Percentiles rank a stretch among this genome's conserved stretches.
Evolutionary conservation across 257 asterid genomes (phyloP).

Genomic region (Capsicum pubescens): DNA sequence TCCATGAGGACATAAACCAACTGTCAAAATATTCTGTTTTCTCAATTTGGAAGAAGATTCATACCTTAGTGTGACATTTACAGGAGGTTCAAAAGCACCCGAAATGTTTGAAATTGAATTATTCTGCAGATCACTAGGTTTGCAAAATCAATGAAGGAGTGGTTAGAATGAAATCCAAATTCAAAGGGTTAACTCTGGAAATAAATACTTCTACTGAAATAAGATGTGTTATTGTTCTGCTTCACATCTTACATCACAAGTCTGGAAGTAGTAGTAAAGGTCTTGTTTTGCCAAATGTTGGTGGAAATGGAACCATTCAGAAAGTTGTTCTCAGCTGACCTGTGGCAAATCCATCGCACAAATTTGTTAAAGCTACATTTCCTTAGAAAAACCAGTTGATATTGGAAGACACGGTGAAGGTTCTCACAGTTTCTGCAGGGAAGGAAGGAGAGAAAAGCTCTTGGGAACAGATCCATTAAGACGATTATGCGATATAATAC

Average conservation of each 20-base stretch:
- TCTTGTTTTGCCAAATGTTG: conserved; percentile 47
- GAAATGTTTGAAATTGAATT: conserved; percentile 42
- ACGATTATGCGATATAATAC: conserved; percentile 49
- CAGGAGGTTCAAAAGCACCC: conserved; percentile 54
- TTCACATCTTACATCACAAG: conserved; percentile 44
- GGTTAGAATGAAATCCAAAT: conserved; percentile 29
- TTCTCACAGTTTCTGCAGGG: conserved; percentile 57
- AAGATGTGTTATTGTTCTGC: background rate
- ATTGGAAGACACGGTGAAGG: conserved; percentile 22
- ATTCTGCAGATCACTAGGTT: conserved; percentile 47
- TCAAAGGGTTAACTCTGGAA: conserved; percentile 15
- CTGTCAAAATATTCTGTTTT: background rate
- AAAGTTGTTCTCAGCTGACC: conserved; percentile 51
- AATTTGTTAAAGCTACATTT: conserved; percentile 5
- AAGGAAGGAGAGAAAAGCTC: conserved; percentile 44
- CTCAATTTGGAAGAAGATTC: conserved; percentile 22
- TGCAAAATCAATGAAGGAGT: conserved; percentile 23
- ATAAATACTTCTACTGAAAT: background rate
- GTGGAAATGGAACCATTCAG: conserved; percentile 47
- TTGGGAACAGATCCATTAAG: conserved; percentile 52
- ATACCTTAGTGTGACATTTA: conserved; percentile 51
- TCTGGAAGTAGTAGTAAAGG: conserved; percentile 42
- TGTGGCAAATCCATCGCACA: conserved; percentile 30
- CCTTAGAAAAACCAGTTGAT: background rate
- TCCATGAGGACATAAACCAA: background rate